Base-by-base conservation (phyloP, 495 filamentous ascomycete species). In the Neurospora sp. region DNA sequence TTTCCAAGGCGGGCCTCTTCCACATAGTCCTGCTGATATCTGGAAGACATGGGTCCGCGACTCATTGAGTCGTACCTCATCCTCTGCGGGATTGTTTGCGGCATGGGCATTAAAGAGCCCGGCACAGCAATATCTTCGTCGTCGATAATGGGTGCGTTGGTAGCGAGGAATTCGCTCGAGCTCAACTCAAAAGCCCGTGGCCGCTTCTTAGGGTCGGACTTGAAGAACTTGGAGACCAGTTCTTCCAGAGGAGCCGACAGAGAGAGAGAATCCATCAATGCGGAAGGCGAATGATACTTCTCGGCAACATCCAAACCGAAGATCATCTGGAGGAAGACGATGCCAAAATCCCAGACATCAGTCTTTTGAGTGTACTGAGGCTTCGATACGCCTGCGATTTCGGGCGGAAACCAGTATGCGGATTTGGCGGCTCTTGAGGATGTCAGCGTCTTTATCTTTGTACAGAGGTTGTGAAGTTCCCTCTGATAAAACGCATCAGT, bases 301-400 rank as follows among this genome's bases (percentile, higher is more conserved):
- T 91, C 85, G 35, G 91, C 81, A 11, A 94, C 88, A 75, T 92
- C 87, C 71, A 92, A 82, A 37, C 96, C 96, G 77, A 97, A 96
- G n/a, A 93, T 85, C 94, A 98, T 97, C 79, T 98, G 94, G 38
- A 97, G 81, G 75, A 97, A 89, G 22, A 97, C 86, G 46, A 97
- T 88, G 5, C 96, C 96, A 74, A 98, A 88, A 75, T 97, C 91
- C 96, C 96, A 99, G 16, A 99, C 88, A 80, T 98, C 96, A 0
- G 93, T 92, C 79, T 96, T 97, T 76, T 91, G 89, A 11, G 89
- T 92, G 37, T 86, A 86, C 59, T 88, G 83, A 1, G 86, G 82
- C 27, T 87, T 86, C 68, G 85, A 83, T 35, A 84, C 84, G 59
- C 89, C 87, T 2, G 91, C 87, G 44, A 92, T 81, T 80, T 98